phyloP scores from a whole-genome alignment of 345 rosid species.

The Eucalyptus erythrocorys region DNA sequence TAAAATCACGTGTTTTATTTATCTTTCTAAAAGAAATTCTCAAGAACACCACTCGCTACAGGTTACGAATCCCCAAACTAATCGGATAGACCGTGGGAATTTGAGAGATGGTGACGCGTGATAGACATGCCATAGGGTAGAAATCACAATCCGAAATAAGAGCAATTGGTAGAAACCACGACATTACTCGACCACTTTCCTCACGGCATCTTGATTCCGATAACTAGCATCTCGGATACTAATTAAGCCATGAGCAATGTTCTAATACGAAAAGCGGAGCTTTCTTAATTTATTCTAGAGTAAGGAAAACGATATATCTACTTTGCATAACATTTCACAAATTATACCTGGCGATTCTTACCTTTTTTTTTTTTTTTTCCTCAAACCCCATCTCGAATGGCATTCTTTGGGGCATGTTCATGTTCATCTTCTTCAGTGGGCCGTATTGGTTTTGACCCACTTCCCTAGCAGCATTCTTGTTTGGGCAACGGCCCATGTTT shows the following conservation, averaged over 20 bases:
- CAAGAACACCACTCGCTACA: rapidly evolving
- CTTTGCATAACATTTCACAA: not conserved
- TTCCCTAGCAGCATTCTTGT: not conserved
- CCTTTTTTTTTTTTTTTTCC: rapidly evolving
- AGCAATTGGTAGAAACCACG: not conserved
- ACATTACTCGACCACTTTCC: not conserved
- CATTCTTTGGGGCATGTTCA: not conserved
- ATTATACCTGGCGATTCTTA: not conserved
- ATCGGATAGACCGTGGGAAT: not conserved
- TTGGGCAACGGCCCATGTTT: not conserved
- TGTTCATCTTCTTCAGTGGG: not conserved
- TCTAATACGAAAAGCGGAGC: rapidly evolving
- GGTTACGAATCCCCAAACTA: not conserved
- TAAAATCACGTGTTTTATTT: not conserved
- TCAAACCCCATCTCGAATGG: not conserved
- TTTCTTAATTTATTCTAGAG: not conserved
- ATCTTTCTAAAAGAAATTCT: not conserved
- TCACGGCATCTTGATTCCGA: not conserved
- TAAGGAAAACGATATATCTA: not conserved
- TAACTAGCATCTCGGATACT: not conserved
- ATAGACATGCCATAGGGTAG: not conserved
- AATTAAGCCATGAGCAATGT: not conserved
- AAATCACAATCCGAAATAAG: not conserved
- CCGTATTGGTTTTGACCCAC: not conserved
- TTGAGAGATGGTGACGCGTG: not conserved